Evolutionary conservation across 441 rosid genomes (phyloP).

Genomic region (Corymbia calophylla): DNA sequence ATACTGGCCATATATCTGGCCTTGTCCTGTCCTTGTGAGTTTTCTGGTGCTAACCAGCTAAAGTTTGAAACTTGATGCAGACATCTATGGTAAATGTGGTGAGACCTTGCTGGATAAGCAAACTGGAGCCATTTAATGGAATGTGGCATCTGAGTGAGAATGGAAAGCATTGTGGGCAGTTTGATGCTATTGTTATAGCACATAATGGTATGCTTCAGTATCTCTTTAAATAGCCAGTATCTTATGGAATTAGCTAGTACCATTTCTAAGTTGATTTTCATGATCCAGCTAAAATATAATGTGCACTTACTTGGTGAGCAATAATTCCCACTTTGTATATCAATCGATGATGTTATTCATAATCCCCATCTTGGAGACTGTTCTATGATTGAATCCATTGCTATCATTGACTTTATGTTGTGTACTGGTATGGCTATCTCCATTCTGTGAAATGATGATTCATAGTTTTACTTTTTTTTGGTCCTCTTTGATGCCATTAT

Average conservation of each 20-base stretch:
- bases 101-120: constrained; percentile 95
- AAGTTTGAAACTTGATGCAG: constrained; percentile 32
- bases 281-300: not conserved
- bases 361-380: not conserved
- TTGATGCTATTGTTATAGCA: constrained; percentile 83
- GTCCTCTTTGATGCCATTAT: not conserved
- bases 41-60: not conserved
- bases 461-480: not conserved
- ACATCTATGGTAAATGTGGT: constrained; percentile 53
- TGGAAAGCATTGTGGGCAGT: constrained; percentile 63
- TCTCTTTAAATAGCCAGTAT: not conserved
- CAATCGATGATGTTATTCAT: not conserved
- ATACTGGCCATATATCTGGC: not conserved
- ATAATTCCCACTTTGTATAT: not conserved
- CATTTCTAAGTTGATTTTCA: not conserved
- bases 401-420: not conserved
- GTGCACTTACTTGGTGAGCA: not conserved
- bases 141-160: constrained; percentile 94
- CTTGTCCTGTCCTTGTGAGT: not conserved
- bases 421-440: not conserved
- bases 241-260: not conserved
- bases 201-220: constrained; percentile 57
- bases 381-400: not conserved
- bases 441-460: not conserved
- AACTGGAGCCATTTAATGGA: constrained; percentile 72